These are phyloP conservation scores for Wickerhamiella alocasiicola DNA, from an alignment of 805 yeast genomes.

Conservation along the genomic window DNA sequence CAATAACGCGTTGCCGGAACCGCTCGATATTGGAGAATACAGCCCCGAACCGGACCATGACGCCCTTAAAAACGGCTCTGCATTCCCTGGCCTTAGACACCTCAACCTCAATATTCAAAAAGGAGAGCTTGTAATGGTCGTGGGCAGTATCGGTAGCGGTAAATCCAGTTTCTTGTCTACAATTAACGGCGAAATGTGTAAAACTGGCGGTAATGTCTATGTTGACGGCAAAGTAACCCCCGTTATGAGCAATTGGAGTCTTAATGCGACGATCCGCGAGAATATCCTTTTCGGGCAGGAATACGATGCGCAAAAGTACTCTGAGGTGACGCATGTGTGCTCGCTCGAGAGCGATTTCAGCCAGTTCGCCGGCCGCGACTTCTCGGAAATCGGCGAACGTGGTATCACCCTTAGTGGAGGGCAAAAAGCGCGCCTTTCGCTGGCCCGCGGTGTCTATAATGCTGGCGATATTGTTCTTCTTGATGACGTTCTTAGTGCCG, in stretches of 20 bases:
- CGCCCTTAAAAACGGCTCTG: slow-evolving; percentile 22
- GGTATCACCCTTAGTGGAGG: slow-evolving; percentile 87
- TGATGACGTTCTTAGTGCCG: slow-evolving; percentile 81
- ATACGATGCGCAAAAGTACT: slow-evolving; percentile 40
- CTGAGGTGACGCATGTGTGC: slow-evolving; percentile 48
- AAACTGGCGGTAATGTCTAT: slow-evolving; percentile 38
- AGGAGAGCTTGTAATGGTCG: slow-evolving; percentile 62
- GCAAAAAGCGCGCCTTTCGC: slow-evolving; percentile 73
- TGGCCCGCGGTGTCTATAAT: slow-evolving; percentile 72
- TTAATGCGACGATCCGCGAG: slow-evolving; percentile 62
- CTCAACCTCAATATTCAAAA: slow-evolving; percentile 41
- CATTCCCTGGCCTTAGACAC: slow-evolving; percentile 35
- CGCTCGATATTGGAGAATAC: background rate
- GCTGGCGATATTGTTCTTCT: slow-evolving; percentile 51
- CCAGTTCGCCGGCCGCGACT: slow-evolving; percentile 59
- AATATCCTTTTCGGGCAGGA: slow-evolving; percentile 60
- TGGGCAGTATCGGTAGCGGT: slow-evolving; percentile 80
- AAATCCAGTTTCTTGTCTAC: slow-evolving; percentile 64
- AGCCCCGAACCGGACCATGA: background rate
- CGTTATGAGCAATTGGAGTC: slow-evolving; percentile 73
- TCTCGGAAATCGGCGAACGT: slow-evolving; percentile 66
- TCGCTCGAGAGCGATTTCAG: slow-evolving; percentile 54
- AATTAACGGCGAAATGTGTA: slow-evolving; percentile 57
- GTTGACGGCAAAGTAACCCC: slow-evolving; percentile 42
- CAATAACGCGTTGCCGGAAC: background rate